Evolutionary conservation across 73 alveolate genomes (phyloP), one percentile per base, ranked within the genome.

Genomic region (Paramecium bursaria): DNA sequence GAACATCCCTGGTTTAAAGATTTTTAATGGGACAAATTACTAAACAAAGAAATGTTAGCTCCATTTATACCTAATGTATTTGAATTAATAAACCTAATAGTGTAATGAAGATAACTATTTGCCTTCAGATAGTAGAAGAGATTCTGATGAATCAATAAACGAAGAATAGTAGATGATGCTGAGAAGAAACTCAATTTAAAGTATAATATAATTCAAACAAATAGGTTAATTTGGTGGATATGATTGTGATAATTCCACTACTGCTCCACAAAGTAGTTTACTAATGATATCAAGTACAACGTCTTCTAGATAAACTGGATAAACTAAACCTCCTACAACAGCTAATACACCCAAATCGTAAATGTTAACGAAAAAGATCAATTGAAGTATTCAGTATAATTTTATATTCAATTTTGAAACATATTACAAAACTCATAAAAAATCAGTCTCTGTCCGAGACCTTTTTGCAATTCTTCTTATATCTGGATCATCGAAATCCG

Each of bases 1-100:
- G 86, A 87, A 4, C 99, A 96, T 90, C 92, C 96, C 47, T 96
- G 99, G 99, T 74, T 96, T 67, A 90, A 87, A 80, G 82, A 90
- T 13, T 95, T 93, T 85, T 90, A 93, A 50, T 95, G 98, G 98
- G 88, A 95, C 26, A 86, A 82, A 42, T 75, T 95, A 33, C 14
- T 82, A 17, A 93, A 86, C 27, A 88, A 88, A 74, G 92, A 92
- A 80, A 50, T 94, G 48, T 74, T 48, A 14, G 82, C 97, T 2
- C 93, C 95, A 0, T 93, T 91, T 86, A 75, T 91, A 22, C 96
- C 96, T 2, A 87, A 91, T 39, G 86, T 74, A 86, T n/a, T 29
- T 13, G n/a, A 29, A 46, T 50, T 4, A 49, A 9, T 2, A 4
- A 54, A 35, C 57, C 31, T 74, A 82, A 44, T 15, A 60, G 73